phyloP scores from a whole-genome alignment of 78 protist genomes.

The slime mould (Dictyostelium discoideum) region DNA sequence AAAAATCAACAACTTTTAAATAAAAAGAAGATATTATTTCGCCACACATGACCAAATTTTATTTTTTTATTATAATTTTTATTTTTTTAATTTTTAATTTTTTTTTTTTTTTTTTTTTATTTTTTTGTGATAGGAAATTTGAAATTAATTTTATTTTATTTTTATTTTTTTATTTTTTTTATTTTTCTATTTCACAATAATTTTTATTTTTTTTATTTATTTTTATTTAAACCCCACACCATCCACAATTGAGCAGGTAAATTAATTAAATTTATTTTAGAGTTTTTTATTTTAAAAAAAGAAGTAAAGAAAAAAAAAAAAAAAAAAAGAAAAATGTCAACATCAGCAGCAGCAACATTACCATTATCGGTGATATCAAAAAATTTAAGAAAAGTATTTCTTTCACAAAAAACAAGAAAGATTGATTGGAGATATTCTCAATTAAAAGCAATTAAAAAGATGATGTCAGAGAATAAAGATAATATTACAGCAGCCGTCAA shows the following conservation, averaged over 20 bases:
- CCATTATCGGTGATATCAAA: background rate
- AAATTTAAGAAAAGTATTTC: conserved; percentile 57
- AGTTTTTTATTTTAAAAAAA: too few relatives aligned
- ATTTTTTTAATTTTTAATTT: background rate
- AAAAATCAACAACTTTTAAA: too few relatives aligned
- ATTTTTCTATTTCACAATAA: background rate
- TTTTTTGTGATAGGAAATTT: background rate
- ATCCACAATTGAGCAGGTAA: too few relatives aligned
- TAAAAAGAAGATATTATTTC: background rate
- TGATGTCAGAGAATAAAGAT: conserved; percentile 69
- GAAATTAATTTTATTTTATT: background rate
- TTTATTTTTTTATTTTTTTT: background rate
- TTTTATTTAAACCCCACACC: too few relatives aligned
- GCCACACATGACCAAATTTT: background rate
- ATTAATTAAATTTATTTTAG: too few relatives aligned
- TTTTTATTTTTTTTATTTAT: background rate
- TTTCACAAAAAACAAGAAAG: conserved; percentile 51
- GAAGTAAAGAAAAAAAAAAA: too few relatives aligned
- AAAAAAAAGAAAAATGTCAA: background rate
- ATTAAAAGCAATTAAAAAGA: conserved; percentile 48
- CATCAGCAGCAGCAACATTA: background rate
- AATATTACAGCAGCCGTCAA: conserved; percentile 57
- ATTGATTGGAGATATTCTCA: conserved; percentile 76
- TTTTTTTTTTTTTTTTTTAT: background rate
- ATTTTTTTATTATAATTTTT: background rate